Evolutionary conservation across 805 yeast genomes (phyloP).

Genomic region (Wickerhamiella lipophila): DNA sequence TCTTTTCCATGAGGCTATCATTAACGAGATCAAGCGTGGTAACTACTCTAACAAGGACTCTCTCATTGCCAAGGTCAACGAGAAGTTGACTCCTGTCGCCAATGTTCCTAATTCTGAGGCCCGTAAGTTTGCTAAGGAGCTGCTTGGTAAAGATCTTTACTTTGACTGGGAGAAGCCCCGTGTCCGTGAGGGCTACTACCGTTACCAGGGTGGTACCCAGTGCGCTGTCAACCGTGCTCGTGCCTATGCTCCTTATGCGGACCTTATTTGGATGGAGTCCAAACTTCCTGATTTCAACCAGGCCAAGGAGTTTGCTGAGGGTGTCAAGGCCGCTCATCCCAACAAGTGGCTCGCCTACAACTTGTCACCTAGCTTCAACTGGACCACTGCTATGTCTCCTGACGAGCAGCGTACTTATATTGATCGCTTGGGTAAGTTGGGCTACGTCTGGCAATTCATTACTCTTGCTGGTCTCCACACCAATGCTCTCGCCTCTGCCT

Average conservation of each 20-base stretch:
- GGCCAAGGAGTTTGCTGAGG: constrained; percentile 89
- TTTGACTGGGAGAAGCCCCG: constrained; percentile 94
- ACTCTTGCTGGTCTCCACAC: constrained; percentile 96
- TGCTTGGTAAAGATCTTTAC: constrained; percentile 70
- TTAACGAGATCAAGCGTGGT: constrained; percentile 61
- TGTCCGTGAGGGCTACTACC: constrained; percentile 93
- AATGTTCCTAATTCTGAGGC: constrained; percentile 71
- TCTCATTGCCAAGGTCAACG: constrained; percentile 51
- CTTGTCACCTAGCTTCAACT: constrained; percentile 93
- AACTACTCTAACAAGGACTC: constrained; percentile 45
- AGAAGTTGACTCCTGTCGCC: constrained; percentile 61
- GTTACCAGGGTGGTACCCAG: constrained; percentile 91
- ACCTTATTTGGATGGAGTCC: constrained; percentile 96
- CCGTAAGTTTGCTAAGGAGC: constrained; percentile 54
- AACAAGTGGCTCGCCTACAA: constrained; percentile 94
- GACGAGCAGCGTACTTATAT: constrained; percentile 86
- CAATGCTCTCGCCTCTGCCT: constrained; percentile 81
- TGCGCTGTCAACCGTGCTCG: constrained; percentile 96
- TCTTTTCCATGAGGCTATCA: constrained; percentile 82
- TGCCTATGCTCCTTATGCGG: constrained; percentile 89
- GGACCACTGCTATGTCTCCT: constrained; percentile 86
- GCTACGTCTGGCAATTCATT: constrained; percentile 95
- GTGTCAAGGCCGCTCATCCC: constrained; percentile 70
- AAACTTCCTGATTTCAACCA: constrained; percentile 87
- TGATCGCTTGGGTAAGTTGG: constrained; percentile 70